Conservation (phyloP, 1,139 yeast genomes). For the Saccharomyces hybrid region DNA sequence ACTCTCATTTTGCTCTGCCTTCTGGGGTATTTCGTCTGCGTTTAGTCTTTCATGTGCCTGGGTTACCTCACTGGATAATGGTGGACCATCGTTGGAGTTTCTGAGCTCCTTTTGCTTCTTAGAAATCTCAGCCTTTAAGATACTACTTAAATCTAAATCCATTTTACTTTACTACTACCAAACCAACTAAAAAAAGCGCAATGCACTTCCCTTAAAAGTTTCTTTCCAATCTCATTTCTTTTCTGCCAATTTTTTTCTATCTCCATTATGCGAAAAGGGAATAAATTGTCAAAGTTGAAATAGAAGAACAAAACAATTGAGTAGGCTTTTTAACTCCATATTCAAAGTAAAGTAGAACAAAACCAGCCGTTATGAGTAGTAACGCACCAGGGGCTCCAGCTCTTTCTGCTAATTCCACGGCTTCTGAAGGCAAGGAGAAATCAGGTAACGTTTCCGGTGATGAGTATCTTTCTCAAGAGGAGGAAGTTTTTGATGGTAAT, state of each 20-base stretch:
- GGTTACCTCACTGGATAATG: constrained; percentile 4
- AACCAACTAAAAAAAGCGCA: background rate
- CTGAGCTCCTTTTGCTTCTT: constrained; percentile 29
- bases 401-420: background rate
- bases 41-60: background rate
- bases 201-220: background rate
- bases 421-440: background rate
- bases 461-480: constrained; percentile 35
- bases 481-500: constrained; percentile 37
- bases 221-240: background rate
- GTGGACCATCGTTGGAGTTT: background rate
- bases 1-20: constrained; percentile 2
- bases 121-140: constrained; percentile 31
- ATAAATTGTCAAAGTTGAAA: background rate
- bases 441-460: constrained; percentile 27
- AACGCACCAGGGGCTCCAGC: background rate
- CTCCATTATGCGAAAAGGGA: background rate
- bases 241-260: background rate
- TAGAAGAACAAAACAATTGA: background rate
- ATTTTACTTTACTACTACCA: background rate
- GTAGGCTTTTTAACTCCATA: background rate
- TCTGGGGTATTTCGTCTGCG: background rate
- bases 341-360: background rate
- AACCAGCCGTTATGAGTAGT: background rate
- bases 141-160: constrained; percentile 33